These are phyloP conservation scores for Psilocybe tampanensis DNA, from an alignment of 768 basidiomycete genomes.

Conservation along the genomic window DNA sequence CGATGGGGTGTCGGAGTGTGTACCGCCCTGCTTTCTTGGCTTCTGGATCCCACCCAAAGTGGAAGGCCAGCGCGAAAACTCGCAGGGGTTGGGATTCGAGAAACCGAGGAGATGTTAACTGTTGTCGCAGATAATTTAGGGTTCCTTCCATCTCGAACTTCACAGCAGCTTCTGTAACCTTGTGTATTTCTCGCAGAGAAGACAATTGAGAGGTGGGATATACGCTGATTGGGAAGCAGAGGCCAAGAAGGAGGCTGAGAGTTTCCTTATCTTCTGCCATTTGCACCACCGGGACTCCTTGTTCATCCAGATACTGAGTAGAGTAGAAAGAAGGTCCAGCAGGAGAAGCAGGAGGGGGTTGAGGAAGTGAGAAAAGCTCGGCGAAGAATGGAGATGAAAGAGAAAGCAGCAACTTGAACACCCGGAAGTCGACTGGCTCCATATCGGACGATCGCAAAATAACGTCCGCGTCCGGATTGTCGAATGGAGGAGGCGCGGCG, in stretches of 20 bases:
- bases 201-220: slow-evolving; percentile 29
- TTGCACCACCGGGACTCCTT: slow-evolving; percentile 45
- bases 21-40: slow-evolving; percentile 35
- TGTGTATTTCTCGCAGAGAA: slow-evolving; percentile 41
- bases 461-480: slow-evolving; percentile 51
- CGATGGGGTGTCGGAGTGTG: slow-evolving; percentile 34
- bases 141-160: slow-evolving; percentile 56
- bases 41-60: slow-evolving; percentile 37
- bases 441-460: slow-evolving; percentile 57
- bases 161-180: slow-evolving; percentile 45
- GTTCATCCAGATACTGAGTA: slow-evolving; percentile 24
- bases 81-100: slow-evolving; percentile 39
- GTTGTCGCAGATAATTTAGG: slow-evolving; percentile 29
- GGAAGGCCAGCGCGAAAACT: slow-evolving; percentile 46
- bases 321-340: slow-evolving; percentile 20
- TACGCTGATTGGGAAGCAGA: slow-evolving; percentile 52
- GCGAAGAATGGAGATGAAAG: slow-evolving; percentile 61
- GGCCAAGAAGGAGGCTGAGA: slow-evolving; percentile 42
- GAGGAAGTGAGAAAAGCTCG: slow-evolving; percentile 56
- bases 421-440: slow-evolving; percentile 47
- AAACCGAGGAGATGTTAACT: slow-evolving; percentile 35
- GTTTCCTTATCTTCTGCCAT: slow-evolving; percentile 48
- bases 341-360: slow-evolving; percentile 30
- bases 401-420: slow-evolving; percentile 56
- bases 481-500: slow-evolving; percentile 41